Evolutionary conservation across 768 basidiomycete species (phyloP).

Genomic region (Filobasidium wieringae): DNA sequence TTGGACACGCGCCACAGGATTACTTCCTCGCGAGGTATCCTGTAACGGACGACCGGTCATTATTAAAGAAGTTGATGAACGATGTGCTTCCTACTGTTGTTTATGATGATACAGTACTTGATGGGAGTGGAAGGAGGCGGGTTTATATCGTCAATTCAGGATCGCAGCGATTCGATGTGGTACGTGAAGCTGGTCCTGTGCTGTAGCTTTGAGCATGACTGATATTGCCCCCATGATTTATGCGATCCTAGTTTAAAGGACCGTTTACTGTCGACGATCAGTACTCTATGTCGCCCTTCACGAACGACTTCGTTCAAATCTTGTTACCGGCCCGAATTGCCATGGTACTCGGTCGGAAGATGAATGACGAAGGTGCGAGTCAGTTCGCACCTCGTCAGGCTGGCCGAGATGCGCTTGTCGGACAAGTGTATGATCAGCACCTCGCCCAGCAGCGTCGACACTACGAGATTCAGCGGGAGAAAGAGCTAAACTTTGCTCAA

Average conservation of each 20-base stretch:
- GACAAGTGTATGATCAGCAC: background rate
- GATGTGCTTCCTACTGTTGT: conserved; percentile 51
- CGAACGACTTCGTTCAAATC: conserved; percentile 21
- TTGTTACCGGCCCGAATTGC: conserved; percentile 23
- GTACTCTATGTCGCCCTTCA: conserved; percentile 60
- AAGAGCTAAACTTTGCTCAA: background rate
- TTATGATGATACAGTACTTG: conserved; percentile 25
- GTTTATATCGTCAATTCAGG: conserved; percentile 36
- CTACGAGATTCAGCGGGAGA: background rate
- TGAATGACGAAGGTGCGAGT: conserved; percentile 16
- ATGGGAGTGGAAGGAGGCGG: conserved; percentile 6
- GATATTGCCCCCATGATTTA: too few species aligned
- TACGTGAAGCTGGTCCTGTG: conserved; percentile 9
- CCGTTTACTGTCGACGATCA: conserved; percentile 71
- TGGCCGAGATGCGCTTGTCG: background rate
- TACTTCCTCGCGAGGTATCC: conserved; percentile 54
- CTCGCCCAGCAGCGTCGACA: background rate
- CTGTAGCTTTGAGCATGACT: too few species aligned
- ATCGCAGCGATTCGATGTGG: conserved; percentile 39
- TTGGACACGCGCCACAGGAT: conserved; percentile 59
- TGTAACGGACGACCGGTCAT: conserved; percentile 20
- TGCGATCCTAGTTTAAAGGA: conserved; percentile 46
- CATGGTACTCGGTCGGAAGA: background rate
- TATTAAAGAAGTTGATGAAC: conserved; percentile 32
- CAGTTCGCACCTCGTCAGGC: background rate